Percentiles rank a stretch among this genome's conserved stretches.
Conservation (phyloP, 805 yeast genomes). For the Yarrowia sp. region DNA sequence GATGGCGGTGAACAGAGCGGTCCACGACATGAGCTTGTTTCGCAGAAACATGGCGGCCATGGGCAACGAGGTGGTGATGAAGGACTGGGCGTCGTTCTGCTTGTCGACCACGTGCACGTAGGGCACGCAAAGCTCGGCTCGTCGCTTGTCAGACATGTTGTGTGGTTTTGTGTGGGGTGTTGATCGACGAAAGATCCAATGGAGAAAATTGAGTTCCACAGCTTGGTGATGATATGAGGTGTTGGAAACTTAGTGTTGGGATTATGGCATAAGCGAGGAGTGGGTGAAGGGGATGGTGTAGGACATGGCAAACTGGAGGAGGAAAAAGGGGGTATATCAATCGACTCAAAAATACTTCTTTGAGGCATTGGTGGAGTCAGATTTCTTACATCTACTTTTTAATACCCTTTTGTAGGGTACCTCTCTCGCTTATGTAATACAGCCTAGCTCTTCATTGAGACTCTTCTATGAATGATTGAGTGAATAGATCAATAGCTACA, state of each 20-base stretch:
- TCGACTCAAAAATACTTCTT: background rate
- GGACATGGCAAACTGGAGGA: no score
- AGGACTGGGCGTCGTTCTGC: conserved; percentile 39
- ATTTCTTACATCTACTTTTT: background rate
- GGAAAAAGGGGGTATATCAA: background rate
- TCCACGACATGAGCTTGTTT: conserved; percentile 51
- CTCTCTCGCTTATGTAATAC: background rate
- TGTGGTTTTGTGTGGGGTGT: conserved; percentile 7
- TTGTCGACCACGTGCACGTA: conserved; percentile 39
- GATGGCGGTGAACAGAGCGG: conserved; percentile 50
- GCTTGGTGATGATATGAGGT: conserved; percentile 25
- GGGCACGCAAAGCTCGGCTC: conserved; percentile 39
- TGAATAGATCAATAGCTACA: no score
- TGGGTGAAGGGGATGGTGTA: no score
- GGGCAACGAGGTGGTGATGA: conserved; percentile 49
- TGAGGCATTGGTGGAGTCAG: background rate
- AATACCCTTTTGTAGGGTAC: background rate
- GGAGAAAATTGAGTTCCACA: conserved; percentile 27
- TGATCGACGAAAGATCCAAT: conserved; percentile 3
- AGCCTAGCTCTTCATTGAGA: no score
- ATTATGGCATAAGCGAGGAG: conserved; percentile 7
- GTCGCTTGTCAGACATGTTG: conserved; percentile 36
- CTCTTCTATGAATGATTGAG: no score
- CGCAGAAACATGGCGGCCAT: conserved; percentile 52
- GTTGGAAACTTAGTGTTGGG: background rate